Evolutionary conservation across 371 early-diverging fungal species (phyloP).

Genomic region (Entomophthora muscae): DNA sequence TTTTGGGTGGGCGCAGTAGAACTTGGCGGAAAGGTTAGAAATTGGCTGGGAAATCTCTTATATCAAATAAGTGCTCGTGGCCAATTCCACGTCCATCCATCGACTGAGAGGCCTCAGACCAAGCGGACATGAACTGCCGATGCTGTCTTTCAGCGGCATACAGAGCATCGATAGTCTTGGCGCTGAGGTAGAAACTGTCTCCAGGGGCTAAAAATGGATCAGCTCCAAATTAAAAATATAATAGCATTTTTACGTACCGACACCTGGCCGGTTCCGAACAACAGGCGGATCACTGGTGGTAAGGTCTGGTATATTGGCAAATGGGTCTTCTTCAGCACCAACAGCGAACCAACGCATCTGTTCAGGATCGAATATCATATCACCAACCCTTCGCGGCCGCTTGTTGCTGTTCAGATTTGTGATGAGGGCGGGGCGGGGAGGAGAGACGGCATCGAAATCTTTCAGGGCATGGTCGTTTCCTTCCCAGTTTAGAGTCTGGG

Average conservation of each 20-base stretch:
- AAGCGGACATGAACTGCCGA: constrained; percentile 6
- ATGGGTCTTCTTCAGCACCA: constrained; percentile 3
- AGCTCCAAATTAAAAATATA: background rate
- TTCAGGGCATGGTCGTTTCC: constrained; percentile 7
- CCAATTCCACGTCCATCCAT: background rate
- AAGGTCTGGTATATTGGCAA: constrained; percentile 7
- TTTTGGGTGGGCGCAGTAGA: no score
- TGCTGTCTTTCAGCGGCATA: constrained; percentile 6
- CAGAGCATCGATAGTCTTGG: constrained; percentile 4
- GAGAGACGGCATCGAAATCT: constrained; percentile 7
- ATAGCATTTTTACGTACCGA: background rate
- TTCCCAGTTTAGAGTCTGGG: constrained; percentile 2
- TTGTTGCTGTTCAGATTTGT: constrained; percentile 8
- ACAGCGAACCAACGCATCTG: constrained; percentile 4
- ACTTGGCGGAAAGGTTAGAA: no score
- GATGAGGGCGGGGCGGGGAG: constrained; percentile 8
- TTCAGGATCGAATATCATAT: constrained; percentile 9
- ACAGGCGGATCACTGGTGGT: background rate
- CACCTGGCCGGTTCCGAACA: background rate
- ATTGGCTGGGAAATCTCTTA: background rate
- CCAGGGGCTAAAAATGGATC: constrained; percentile 1
- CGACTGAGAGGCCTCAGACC: background rate
- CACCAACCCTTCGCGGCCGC: constrained; percentile 5
- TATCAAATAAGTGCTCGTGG: constrained; percentile 6
- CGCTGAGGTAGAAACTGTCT: constrained; percentile 5